Evolutionary conservation across 1,284 basidiomycete genomes (phyloP).

Genomic region (Malassezia yamatoensis): DNA sequence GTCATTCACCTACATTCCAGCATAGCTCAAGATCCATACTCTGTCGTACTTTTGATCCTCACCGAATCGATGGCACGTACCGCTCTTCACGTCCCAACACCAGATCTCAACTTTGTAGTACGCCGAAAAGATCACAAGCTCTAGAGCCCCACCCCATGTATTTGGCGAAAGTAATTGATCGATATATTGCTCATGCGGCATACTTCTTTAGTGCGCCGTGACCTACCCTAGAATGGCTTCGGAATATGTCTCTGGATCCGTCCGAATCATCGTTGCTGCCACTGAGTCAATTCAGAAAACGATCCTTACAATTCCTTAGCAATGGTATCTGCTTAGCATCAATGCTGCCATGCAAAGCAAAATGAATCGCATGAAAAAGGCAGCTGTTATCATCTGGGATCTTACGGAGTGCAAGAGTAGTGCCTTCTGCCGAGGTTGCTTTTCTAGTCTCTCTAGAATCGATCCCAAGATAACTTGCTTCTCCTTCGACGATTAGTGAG

Average conservation of each 20-base stretch:
- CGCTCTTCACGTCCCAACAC: constrained; percentile 9
- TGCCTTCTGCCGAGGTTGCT: not conserved
- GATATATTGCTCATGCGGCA: not conserved
- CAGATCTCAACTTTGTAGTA: not conserved
- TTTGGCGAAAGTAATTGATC: not conserved
- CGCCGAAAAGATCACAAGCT: not conserved
- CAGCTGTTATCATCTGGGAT: constrained; percentile 39
- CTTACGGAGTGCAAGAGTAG: constrained; percentile 18
- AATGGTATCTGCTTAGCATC: not conserved
- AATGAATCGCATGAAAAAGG: constrained; percentile 24
- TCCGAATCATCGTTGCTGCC: not conserved
- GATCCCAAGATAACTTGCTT: not conserved
- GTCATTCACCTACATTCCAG: constrained; percentile 4
- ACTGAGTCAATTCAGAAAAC: not conserved
- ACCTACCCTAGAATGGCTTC: constrained; percentile 28
- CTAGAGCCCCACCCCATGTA: constrained; percentile 5
- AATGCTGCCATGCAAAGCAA: not conserved
- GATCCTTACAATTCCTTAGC: not conserved
- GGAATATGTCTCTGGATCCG: constrained; percentile 10
- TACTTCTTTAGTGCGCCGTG: not conserved
- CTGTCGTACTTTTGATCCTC: not conserved
- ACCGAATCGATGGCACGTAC: constrained; percentile 5
- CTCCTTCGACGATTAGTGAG: not conserved
- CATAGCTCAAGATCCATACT: constrained; percentile 2
- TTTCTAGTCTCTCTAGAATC: not conserved